Evolutionary conservation across 805 yeast genomes (phyloP), one percentile per base, ranked within the genome.

Genomic region (Yarrowia divulgata): DNA sequence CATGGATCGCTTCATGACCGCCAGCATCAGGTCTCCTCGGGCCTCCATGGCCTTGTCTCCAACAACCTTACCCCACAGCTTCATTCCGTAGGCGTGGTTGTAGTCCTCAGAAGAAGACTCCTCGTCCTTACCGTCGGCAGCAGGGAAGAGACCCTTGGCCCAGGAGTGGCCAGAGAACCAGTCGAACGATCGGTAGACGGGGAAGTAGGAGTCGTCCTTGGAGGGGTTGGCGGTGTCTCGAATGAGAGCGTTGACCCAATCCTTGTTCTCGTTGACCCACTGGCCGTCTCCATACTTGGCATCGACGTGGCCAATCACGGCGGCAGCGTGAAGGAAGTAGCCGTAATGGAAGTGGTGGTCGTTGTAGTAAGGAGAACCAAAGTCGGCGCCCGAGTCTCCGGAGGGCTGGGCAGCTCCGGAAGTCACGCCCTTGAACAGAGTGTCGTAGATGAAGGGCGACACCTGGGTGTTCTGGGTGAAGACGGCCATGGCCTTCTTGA

Each of bases 331-430:
- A 54, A 91, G 83, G 74, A 85, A 88, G 77, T 90, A 91, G n/a
- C 95, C 95, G 75, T 90, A 91, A 77, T 91, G 96, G 85, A 90
- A 91, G 76, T 90, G 95, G 74, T 91, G 96, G 74, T 91, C 96
- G 73, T 90, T 90, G 79, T 90, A 91, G 77, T 85, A 88, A 32
- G 90, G 85, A 74, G 87, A 83, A 46, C 96, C 97, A 77, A 81
- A 91, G 79, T 93, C 97, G 35, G 85, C 85, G 42, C 81, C 76
- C 39, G 83, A 75, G 67, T 80, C 79, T 6, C 84, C 75, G 23
- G 74, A 72, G 32, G 71, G 69, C 67, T 72, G 74, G 29, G 74
- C 79, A 63, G 72, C 79, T 1, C 75, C 77, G 2, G 80, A 77
- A 2, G 81, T 77, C 19, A 79, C 73, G 16, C 81, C 81, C 72